These are phyloP conservation scores for Fusarium torulosum DNA, from an alignment of 2,329 filamentous ascomycete species.

Conservation along the genomic window DNA sequence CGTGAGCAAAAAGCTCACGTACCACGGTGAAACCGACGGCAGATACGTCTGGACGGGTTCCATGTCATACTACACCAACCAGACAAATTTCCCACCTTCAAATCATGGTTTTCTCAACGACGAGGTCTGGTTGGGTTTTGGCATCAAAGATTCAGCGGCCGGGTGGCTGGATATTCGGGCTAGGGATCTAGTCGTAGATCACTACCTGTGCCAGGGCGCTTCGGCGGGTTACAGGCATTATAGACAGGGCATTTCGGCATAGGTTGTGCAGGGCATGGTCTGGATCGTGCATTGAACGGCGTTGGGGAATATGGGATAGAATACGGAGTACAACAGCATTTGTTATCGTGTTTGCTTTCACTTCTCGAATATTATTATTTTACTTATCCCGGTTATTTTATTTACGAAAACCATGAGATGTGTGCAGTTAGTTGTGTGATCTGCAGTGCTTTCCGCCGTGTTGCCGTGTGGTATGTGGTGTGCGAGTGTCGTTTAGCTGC, in stretches of 20 bases:
- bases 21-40: conserved; percentile 38
- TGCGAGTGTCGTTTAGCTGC: conserved; percentile 3
- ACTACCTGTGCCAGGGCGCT: conserved; percentile 39
- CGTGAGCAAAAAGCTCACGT: conserved; percentile 42
- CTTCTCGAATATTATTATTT: background rate
- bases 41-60: conserved; percentile 40
- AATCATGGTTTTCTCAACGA: conserved; percentile 41
- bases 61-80: conserved; percentile 37
- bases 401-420: background rate
- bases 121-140: conserved; percentile 43
- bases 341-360: background rate
- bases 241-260: conserved; percentile 33
- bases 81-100: conserved; percentile 20
- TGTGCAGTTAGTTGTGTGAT: background rate
- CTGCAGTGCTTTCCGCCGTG: background rate
- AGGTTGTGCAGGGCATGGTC: background rate
- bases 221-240: conserved; percentile 28
- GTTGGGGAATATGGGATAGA: conserved; percentile 7
- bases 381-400: background rate
- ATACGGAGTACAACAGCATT: background rate
- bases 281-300: conserved; percentile 8
- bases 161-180: conserved; percentile 43
- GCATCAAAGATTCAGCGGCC: conserved; percentile 37
- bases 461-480: no score
- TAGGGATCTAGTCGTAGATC: conserved; percentile 36